A percentile compares a stretch with the other conserved stretches of the same genome.
Conservation (phyloP, 768 basidiomycete species). For the Boletales sp. region DNA sequence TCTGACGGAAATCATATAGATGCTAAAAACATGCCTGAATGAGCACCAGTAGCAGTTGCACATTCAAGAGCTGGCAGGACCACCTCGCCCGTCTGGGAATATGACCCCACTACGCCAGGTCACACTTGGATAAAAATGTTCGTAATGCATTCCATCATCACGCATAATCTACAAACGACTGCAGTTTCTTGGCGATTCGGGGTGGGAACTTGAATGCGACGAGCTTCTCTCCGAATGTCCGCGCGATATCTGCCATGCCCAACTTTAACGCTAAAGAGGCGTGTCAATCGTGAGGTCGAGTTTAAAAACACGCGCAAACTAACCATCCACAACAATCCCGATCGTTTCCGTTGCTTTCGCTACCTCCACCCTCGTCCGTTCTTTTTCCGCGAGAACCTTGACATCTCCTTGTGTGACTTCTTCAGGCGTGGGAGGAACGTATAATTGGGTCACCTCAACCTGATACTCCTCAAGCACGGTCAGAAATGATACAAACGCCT, state of each 20-base stretch:
- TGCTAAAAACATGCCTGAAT: too few relatives aligned
- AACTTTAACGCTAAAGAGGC: conserved; percentile 53
- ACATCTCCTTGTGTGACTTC: conserved; percentile 24
- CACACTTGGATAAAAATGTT: too few relatives aligned
- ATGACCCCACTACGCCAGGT: too few relatives aligned
- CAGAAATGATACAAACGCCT: conserved; percentile 69
- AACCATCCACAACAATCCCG: conserved; percentile 56
- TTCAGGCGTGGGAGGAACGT: conserved; percentile 37
- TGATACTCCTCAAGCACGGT: conserved; percentile 64
- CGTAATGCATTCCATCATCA: conserved; percentile 9
- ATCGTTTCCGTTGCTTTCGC: conserved; percentile 51
- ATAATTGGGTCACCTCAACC: conserved; percentile 43
- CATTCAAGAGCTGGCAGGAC: too few relatives aligned
- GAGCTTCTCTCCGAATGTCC: conserved; percentile 73
- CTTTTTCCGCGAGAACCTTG: conserved; percentile 35
- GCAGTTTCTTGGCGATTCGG: conserved; percentile 61
- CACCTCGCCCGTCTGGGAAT: too few relatives aligned
- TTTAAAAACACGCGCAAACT: conserved; percentile 12
- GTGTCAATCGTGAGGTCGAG: not conserved
- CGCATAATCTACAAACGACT: conserved; percentile 67
- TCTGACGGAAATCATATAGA: too few relatives aligned
- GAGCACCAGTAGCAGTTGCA: too few relatives aligned
- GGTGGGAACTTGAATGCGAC: conserved; percentile 77
- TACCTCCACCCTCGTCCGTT: conserved; percentile 45
- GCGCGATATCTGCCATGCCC: conserved; percentile 59